Evolutionary conservation across 495 filamentous ascomycete species (phyloP).

Genomic region (Sordaria brevicollis): DNA sequence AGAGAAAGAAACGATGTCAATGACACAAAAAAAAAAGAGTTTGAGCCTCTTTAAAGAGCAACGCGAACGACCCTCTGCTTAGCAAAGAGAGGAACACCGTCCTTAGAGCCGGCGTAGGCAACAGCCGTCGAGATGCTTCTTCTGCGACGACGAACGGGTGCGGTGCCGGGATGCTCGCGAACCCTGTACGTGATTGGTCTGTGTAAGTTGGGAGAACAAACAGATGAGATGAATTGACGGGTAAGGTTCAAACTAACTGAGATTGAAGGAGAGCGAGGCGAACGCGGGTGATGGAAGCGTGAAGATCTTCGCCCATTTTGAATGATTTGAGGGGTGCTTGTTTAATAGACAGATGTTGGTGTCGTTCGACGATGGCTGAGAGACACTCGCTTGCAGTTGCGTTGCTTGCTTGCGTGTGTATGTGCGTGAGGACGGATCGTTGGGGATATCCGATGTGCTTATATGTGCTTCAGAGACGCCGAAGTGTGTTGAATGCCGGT

Average conservation of each 20-base stretch:
- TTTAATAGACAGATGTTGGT: background rate
- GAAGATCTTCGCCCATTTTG: constrained; percentile 17
- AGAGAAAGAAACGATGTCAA: background rate
- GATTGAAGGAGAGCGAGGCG: constrained; percentile 25
- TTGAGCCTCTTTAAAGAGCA: background rate
- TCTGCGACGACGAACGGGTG: constrained; percentile 11
- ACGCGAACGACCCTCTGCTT: constrained; percentile 23
- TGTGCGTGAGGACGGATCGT: constrained; percentile 1
- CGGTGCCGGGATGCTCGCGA: constrained; percentile 9
- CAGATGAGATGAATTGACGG: background rate
- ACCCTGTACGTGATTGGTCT: constrained; percentile 7
- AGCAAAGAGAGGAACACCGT: constrained; percentile 17
- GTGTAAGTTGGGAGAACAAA: background rate
- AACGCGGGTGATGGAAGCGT: constrained; percentile 18
- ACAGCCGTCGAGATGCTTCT: constrained; percentile 16
- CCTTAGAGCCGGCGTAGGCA: constrained; percentile 13
- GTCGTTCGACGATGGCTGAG: background rate
- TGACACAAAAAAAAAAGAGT: background rate
- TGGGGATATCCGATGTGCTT: constrained; percentile 22
- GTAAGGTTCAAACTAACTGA: constrained; percentile 15
- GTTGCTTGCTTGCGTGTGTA: background rate
- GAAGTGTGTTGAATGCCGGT: background rate
- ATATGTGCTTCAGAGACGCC: background rate
- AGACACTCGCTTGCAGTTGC: background rate
- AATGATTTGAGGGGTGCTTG: background rate